Evolutionary conservation across 768 basidiomycete species (phyloP).

Genomic region (Lentinus tigrinus): DNA sequence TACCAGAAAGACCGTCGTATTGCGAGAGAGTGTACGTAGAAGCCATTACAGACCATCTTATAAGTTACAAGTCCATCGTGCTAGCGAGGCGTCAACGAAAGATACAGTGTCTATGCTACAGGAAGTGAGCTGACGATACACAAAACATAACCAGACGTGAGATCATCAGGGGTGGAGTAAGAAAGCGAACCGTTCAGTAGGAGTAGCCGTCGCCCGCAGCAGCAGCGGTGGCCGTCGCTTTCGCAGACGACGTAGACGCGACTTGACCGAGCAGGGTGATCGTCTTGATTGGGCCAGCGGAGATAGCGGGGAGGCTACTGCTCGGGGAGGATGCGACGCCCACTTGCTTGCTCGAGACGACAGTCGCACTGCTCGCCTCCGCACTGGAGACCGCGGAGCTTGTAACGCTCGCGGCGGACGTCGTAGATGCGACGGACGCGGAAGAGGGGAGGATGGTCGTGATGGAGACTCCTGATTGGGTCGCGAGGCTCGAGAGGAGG

Average conservation of each 20-base stretch:
- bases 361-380: not conserved
- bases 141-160: not conserved
- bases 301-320: constrained; percentile 1
- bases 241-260: not conserved
- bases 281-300: not conserved
- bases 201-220: constrained; percentile 5
- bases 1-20: no score
- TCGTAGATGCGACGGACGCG: not conserved
- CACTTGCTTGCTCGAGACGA: constrained; percentile 3
- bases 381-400: not conserved
- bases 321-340: constrained; percentile 3
- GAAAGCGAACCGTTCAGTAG: not conserved
- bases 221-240: not conserved
- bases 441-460: constrained; percentile 4
- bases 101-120: constrained; percentile 9
- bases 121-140: not conserved
- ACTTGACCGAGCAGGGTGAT: not conserved
- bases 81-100: not conserved
- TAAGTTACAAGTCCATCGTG: not conserved
- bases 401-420: not conserved
- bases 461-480: constrained; percentile 12
- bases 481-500: constrained; percentile 39
- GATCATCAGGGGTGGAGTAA: not conserved
- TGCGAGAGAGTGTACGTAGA: no score
- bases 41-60: not conserved